Evolutionary conservation across 2,329 filamentous ascomycete species (phyloP).

Genomic region (Kalmusia sp.): DNA sequence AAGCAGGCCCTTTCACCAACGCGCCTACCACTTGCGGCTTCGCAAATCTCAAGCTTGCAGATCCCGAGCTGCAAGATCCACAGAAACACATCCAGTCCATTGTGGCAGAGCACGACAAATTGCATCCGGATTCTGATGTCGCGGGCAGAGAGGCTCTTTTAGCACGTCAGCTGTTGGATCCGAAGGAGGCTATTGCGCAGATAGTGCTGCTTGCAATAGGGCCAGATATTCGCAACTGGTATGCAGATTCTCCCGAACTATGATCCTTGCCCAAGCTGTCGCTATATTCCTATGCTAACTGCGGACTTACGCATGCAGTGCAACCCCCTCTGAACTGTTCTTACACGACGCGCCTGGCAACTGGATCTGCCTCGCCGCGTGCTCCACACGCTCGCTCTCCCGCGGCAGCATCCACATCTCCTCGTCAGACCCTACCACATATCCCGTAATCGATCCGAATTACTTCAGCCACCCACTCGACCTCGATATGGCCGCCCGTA

Average conservation of each 20-base stretch:
- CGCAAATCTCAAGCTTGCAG: conserved; percentile 25
- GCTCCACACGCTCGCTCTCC: conserved; percentile 44
- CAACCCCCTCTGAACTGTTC: conserved; percentile 20
- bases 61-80: conserved; percentile 25
- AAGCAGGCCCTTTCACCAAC: conserved; percentile 35
- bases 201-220: conserved; percentile 25
- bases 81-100: conserved; percentile 29
- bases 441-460: conserved; percentile 52
- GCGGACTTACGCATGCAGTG: too few relatives aligned
- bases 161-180: conserved; percentile 30
- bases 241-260: too few relatives aligned
- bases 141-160: conserved; percentile 31
- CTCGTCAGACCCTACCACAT: conserved; percentile 41
- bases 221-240: conserved; percentile 16
- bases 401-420: conserved; percentile 52
- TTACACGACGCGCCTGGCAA: conserved; percentile 25
- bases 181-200: conserved; percentile 32
- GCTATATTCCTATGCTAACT: too few relatives aligned
- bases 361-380: conserved; percentile 25
- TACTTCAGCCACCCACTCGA: conserved; percentile 56
- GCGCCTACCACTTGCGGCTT: conserved; percentile 35
- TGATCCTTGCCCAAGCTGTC: too few relatives aligned
- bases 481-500: conserved; percentile 49
- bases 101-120: conserved; percentile 21
- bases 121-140: conserved; percentile 28